Percentiles rank a stretch among this genome's conserved stretches.
Conservation (phyloP, 2,329 filamentous ascomycete genomes). For the Verticillium tricorpus region DNA sequence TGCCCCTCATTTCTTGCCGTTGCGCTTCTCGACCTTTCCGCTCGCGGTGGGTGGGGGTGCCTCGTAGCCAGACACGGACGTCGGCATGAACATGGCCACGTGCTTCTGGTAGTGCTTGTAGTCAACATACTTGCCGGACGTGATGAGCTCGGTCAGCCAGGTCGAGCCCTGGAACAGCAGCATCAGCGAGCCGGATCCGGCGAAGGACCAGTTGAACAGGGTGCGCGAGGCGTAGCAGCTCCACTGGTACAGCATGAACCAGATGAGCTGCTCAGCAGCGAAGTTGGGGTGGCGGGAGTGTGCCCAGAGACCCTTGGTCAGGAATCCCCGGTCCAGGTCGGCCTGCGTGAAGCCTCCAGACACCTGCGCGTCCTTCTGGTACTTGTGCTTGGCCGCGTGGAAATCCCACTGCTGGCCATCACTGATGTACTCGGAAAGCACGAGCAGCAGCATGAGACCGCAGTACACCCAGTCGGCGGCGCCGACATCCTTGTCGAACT, state of each 20-base stretch:
- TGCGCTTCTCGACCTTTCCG: slow-evolving; percentile 39
- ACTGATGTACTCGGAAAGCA: slow-evolving; percentile 70
- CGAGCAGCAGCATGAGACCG: slow-evolving; percentile 40
- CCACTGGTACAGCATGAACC: slow-evolving; percentile 88
- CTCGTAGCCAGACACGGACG: slow-evolving; percentile 37
- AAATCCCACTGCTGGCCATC: slow-evolving; percentile 93
- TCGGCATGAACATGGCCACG: slow-evolving; percentile 81
- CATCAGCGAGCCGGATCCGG: slow-evolving; percentile 66
- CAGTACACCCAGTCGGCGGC: slow-evolving; percentile 44
- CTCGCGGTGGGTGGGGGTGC: slow-evolving; percentile 39
- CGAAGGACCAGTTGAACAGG: slow-evolving; percentile 72
- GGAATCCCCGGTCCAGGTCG: slow-evolving; percentile 87
- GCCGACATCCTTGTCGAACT: slow-evolving; percentile 49
- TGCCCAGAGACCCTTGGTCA: slow-evolving; percentile 78
- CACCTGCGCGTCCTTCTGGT: slow-evolving; percentile 68
- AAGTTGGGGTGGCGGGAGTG: slow-evolving; percentile 95
- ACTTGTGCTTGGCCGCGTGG: slow-evolving; percentile 75
- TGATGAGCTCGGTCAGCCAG: slow-evolving; percentile 79
- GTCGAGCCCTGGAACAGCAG: slow-evolving; percentile 87
- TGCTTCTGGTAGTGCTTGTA: slow-evolving; percentile 79
- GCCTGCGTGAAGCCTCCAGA: slow-evolving; percentile 60
- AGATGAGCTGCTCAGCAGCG: slow-evolving; percentile 83
- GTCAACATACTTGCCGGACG: slow-evolving; percentile 77
- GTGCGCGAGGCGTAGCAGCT: slow-evolving; percentile 67
- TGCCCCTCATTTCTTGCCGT: slow-evolving; percentile 6